Evolutionary conservation across 352 stramenopile genomes (phyloP).

Genomic region (Phytophthora crassamura): DNA sequence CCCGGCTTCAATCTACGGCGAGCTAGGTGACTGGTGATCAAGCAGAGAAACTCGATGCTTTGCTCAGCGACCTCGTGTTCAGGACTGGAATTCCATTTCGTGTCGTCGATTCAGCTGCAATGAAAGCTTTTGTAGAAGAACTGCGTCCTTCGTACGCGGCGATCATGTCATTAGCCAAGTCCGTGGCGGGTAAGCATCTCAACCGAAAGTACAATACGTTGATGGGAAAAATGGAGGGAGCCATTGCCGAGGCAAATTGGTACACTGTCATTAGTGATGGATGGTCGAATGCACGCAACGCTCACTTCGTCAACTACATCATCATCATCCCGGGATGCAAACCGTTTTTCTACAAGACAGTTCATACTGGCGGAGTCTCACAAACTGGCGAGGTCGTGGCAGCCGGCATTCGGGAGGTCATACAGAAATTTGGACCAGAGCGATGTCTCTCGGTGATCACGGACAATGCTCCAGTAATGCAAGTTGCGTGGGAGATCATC

Average conservation of each 20-base stretch:
- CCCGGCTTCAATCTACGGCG: too few species aligned
- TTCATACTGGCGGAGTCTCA: neutral
- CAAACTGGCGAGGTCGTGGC: neutral
- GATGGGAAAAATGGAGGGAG: neutral
- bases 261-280: neutral
- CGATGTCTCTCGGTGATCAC: neutral
- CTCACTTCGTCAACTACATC: slow-evolving; percentile 1
- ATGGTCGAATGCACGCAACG: neutral
- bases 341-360: neutral
- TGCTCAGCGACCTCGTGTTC: slow-evolving; percentile 1
- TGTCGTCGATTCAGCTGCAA: slow-evolving; percentile 8
- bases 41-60: too few species aligned
- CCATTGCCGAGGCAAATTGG: neutral
- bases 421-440: neutral
- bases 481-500: neutral
- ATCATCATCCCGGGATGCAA: neutral
- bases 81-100: slow-evolving; percentile 6
- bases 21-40: too few species aligned
- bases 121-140: neutral
- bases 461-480: neutral
- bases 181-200: neutral
- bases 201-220: neutral
- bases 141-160: slow-evolving; percentile 5
- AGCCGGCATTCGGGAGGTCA: neutral
- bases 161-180: neutral